phyloP scores from a whole-genome alignment of 257 asterid species.

The Pogostemon cablin region DNA sequence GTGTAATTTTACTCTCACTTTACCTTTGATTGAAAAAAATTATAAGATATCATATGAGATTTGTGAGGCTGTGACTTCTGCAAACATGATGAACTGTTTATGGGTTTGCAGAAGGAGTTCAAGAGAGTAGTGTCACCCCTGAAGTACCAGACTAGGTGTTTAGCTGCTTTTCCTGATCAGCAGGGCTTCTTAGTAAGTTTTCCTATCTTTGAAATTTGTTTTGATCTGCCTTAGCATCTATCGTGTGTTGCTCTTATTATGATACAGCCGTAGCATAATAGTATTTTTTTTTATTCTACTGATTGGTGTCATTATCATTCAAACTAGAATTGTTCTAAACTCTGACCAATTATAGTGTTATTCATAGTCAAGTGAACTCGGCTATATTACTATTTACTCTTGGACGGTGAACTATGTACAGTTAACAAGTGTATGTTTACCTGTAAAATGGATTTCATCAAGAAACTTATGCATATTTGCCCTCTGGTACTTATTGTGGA shows the following conservation, averaged over 20 bases:
- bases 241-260: constrained; percentile 14
- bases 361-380: constrained; percentile 9
- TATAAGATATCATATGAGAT: constrained; percentile 21
- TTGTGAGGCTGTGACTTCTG: constrained; percentile 23
- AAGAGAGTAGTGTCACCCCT: constrained; percentile 84
- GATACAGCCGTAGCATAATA: constrained; percentile 1
- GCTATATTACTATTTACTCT: constrained; percentile 5
- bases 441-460: background rate
- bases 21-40: constrained; percentile 8
- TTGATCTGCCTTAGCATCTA: constrained; percentile 20
- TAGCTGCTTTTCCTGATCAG: constrained; percentile 98
- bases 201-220: constrained; percentile 22
- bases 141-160: constrained; percentile 95
- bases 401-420: background rate
- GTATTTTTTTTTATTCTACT: background rate
- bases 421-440: background rate
- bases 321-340: constrained; percentile 10
- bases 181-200: constrained; percentile 91
- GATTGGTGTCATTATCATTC: constrained; percentile 23
- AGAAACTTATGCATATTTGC: constrained; percentile 11
- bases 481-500: background rate
- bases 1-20: constrained; percentile 8
- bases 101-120: constrained; percentile 71
- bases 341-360: constrained; percentile 3
- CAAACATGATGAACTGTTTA: constrained; percentile 28